Evolutionary conservation across 139 green algal species (phyloP).

Genomic region (Spirogloea muscicola): DNA sequence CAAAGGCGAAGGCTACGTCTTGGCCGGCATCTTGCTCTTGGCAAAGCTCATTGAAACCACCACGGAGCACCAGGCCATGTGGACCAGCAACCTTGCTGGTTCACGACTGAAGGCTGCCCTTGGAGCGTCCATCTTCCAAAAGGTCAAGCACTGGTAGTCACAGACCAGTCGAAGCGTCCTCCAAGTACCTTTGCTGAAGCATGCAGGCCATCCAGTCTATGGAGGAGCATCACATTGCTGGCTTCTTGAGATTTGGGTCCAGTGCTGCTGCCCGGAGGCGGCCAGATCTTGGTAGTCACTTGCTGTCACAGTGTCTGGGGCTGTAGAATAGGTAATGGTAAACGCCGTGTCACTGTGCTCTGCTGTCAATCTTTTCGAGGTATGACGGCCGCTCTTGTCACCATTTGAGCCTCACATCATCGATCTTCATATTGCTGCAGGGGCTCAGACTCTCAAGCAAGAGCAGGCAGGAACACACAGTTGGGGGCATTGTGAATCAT

Average conservation of each 20-base stretch:
- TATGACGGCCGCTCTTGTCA: neutral
- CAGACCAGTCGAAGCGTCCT: neutral
- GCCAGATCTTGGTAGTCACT: no score
- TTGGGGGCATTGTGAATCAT: slow-evolving; percentile 25
- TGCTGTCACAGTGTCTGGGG: neutral
- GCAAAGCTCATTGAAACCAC: slow-evolving; percentile 1
- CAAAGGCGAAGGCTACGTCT: neutral
- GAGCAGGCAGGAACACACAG: neutral
- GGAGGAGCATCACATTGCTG: neutral
- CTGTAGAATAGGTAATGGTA: neutral
- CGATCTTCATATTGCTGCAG: neutral
- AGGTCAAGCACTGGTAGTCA: no score
- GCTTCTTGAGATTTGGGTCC: no score
- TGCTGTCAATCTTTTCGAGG: neutral
- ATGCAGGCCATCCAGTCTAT: slow-evolving; percentile 6
- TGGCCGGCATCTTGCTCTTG: slow-evolving; percentile 1
- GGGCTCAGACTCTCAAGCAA: slow-evolving; percentile 1
- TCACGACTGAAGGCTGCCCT: neutral
- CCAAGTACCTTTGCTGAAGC: neutral
- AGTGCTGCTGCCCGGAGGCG: no score
- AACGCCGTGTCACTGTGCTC: neutral
- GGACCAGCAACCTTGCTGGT: neutral
- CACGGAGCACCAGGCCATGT: slow-evolving; percentile 1
- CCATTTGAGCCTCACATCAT: slow-evolving; percentile 4
- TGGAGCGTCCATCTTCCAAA: neutral